Evolutionary conservation across 2,329 filamentous ascomycete genomes (phyloP).

Genomic region (Ophiostoma ulmi): DNA sequence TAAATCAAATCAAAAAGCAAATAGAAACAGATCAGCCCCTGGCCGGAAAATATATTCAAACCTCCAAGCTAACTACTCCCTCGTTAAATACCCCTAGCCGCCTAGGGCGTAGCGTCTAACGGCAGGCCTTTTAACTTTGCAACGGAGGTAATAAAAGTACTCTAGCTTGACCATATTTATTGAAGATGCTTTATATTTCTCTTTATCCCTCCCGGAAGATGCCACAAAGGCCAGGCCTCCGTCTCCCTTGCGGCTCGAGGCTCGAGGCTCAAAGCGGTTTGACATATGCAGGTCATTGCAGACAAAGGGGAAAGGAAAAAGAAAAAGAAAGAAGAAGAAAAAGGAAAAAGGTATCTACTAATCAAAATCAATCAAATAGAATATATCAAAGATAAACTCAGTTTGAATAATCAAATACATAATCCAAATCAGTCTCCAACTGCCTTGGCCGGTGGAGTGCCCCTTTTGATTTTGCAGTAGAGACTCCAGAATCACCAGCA

Average conservation of each 20-base stretch:
- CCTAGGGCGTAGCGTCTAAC: conserved; percentile 7
- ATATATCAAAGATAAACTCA: no score
- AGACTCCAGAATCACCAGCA: neutral
- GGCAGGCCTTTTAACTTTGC: neutral
- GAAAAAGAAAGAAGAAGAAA: no score
- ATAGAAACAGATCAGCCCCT: neutral
- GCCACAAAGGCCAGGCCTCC: neutral
- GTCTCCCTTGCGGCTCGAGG: neutral
- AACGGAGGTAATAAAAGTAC: neutral
- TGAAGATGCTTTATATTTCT: neutral
- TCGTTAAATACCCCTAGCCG: neutral
- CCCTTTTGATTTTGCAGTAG: neutral
- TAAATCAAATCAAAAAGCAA: no score
- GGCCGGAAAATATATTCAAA: neutral
- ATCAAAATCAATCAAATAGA: no score
- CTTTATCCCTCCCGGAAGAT: neutral
- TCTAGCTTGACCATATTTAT: neutral
- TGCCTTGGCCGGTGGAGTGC: neutral
- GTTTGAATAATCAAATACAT: neutral
- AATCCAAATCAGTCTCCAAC: neutral
- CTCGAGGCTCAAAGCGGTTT: no score
- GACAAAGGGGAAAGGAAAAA: no score
- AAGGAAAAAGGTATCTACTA: no score
- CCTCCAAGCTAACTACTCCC: neutral
- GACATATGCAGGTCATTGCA: no score